Evolutionary conservation across 2,329 filamentous ascomycete genomes (phyloP).

Genomic region (Seiridium unicorne): DNA sequence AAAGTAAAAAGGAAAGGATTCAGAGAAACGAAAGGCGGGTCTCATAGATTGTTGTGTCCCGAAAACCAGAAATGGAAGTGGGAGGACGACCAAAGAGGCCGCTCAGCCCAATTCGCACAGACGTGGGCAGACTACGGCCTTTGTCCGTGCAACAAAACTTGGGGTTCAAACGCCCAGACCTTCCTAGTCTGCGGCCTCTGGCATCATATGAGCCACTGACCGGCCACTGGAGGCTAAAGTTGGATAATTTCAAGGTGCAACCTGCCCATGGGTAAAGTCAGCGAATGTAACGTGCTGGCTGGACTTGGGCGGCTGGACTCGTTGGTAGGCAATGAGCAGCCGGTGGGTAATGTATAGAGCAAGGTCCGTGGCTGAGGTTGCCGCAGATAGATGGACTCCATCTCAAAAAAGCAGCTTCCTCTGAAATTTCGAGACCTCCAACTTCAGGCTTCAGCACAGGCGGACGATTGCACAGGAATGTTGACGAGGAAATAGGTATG

Average conservation of each 20-base stretch:
- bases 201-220: no score
- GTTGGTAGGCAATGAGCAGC: neutral
- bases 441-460: no score
- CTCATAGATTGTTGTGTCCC: neutral
- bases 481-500: neutral
- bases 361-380: no score
- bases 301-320: neutral
- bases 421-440: no score
- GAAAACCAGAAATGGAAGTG: neutral
- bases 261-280: slow-evolving; percentile 6
- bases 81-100: neutral
- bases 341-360: no score
- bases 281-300: slow-evolving; percentile 3
- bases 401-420: no score
- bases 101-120: neutral
- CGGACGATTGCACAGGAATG: neutral
- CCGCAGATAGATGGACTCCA: neutral
- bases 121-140: neutral
- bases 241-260: slow-evolving; percentile 5
- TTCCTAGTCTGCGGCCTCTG: neutral
- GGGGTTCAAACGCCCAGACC: neutral
- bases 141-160: neutral
- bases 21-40: neutral
- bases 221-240: slow-evolving; percentile 1
- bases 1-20: neutral